These are phyloP conservation scores for Solanum pimpinellifolium DNA, from an alignment of 257 asterid genomes.

Conservation along the genomic window DNA sequence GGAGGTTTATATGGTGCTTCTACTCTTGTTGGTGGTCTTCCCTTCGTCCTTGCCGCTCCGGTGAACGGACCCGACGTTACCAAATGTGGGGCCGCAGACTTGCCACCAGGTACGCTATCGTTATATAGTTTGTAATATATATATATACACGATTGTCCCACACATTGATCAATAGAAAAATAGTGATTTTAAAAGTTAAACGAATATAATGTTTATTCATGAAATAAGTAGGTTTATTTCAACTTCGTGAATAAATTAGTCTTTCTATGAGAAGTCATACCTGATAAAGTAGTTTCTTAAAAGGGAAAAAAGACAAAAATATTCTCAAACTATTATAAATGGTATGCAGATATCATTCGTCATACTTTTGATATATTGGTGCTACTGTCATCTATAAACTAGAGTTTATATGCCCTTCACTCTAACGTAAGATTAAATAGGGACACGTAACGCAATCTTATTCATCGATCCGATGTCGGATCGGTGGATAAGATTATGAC, in stretches of 20 bases:
- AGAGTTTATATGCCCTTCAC: too few relatives aligned
- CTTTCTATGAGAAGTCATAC: background rate
- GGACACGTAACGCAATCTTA: too few relatives aligned
- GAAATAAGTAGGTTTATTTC: too few relatives aligned
- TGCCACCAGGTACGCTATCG: slow-evolving; percentile 22
- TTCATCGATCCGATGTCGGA: too few relatives aligned
- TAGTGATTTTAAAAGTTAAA: background rate
- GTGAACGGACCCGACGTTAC: slow-evolving; percentile 51
- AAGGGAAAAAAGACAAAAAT: too few relatives aligned
- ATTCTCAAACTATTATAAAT: too few relatives aligned
- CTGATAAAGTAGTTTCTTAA: too few relatives aligned
- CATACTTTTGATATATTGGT: too few relatives aligned
- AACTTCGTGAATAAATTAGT: background rate
- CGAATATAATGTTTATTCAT: background rate
- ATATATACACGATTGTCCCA: background rate
- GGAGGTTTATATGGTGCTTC: slow-evolving; percentile 73
- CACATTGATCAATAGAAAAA: background rate
- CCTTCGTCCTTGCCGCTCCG: slow-evolving; percentile 52
- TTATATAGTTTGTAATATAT: background rate
- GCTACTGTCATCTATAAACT: too few relatives aligned
- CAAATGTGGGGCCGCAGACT: slow-evolving; percentile 65
- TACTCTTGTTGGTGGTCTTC: slow-evolving; percentile 23
- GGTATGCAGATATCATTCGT: too few relatives aligned
- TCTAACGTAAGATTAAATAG: too few relatives aligned
- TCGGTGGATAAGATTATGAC: too few relatives aligned